These are phyloP conservation scores for Aegilops tauschii DNA, from an alignment of 176 grass and related monocot species.

Conservation along the genomic window DNA sequence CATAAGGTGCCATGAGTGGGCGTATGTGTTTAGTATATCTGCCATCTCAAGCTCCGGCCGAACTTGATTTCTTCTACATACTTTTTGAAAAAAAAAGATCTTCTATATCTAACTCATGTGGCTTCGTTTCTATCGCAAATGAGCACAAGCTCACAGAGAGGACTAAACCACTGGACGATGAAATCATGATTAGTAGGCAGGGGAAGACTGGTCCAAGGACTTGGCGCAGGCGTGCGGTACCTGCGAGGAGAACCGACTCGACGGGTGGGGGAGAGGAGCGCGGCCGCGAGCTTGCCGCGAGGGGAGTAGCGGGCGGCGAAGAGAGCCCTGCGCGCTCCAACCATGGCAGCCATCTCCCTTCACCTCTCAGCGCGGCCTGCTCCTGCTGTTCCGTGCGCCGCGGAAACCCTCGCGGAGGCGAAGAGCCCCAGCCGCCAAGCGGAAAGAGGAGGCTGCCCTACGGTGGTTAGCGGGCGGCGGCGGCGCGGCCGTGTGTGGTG, in stretches of 20 bases:
- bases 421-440: background rate
- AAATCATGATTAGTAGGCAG: background rate
- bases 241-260: slow-evolving; percentile 15
- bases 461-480: background rate
- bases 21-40: background rate
- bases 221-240: background rate
- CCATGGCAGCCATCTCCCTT: slow-evolving; percentile 43
- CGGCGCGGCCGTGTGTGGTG: background rate
- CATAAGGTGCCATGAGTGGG: background rate
- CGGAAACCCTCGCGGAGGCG: slow-evolving; percentile 13
- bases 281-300: slow-evolving; percentile 21
- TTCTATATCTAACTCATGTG: background rate
- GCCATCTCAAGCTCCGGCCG: slow-evolving; percentile 2
- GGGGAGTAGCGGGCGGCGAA: slow-evolving; percentile 35
- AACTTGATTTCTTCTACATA: background rate
- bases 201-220: background rate
- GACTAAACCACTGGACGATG: background rate
- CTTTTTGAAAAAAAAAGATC: too few species aligned
- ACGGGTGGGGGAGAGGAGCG: slow-evolving; percentile 7
- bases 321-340: slow-evolving; percentile 50
- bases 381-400: slow-evolving; percentile 27
- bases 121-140: background rate
- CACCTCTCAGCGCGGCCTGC: background rate
- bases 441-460: background rate
- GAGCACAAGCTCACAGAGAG: background rate